These are phyloP conservation scores for Dendrocalamus sinicus DNA, from an alignment of 176 grass and related monocot genomes.

Conservation along the genomic window DNA sequence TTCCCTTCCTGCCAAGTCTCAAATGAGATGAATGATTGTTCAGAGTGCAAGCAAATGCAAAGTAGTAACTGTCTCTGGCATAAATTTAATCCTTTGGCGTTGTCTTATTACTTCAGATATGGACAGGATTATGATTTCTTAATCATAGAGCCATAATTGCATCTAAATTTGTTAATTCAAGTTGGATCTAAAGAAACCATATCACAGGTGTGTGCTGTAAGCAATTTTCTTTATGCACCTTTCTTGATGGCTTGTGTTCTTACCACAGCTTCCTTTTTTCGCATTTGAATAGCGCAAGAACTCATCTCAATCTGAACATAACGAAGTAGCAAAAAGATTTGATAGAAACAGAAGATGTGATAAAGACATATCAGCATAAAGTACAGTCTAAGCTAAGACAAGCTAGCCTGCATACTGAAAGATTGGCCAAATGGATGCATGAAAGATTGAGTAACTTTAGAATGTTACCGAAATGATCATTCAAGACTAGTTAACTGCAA, in stretches of 20 bases:
- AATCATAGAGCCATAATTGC: slow-evolving; percentile 35
- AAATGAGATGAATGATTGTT: slow-evolving; percentile 36
- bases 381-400: background rate
- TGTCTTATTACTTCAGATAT: slow-evolving; percentile 39
- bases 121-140: slow-evolving; percentile 38
- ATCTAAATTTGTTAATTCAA: slow-evolving; percentile 22
- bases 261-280: background rate
- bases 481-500: slow-evolving; percentile 20
- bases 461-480: slow-evolving; percentile 23
- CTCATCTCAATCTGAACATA: background rate
- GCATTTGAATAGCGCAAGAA: background rate
- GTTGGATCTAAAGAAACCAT: slow-evolving; percentile 5
- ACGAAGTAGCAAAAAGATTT: slow-evolving; percentile 2
- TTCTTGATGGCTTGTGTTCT: slow-evolving; percentile 20
- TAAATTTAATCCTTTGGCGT: slow-evolving; percentile 41
- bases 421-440: slow-evolving; percentile 5
- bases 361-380: slow-evolving; percentile 10
- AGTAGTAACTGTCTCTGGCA: slow-evolving; percentile 36
- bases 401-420: slow-evolving; percentile 15
- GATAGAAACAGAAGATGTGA: slow-evolving; percentile 34
- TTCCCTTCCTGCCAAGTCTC: slow-evolving; percentile 31
- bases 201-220: background rate
- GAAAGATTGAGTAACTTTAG: slow-evolving; percentile 11
- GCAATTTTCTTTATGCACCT: background rate
- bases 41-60: slow-evolving; percentile 31